Base-by-base conservation (phyloP, 2,329 filamentous ascomycete species). In the Juglanconis oblonga region DNA sequence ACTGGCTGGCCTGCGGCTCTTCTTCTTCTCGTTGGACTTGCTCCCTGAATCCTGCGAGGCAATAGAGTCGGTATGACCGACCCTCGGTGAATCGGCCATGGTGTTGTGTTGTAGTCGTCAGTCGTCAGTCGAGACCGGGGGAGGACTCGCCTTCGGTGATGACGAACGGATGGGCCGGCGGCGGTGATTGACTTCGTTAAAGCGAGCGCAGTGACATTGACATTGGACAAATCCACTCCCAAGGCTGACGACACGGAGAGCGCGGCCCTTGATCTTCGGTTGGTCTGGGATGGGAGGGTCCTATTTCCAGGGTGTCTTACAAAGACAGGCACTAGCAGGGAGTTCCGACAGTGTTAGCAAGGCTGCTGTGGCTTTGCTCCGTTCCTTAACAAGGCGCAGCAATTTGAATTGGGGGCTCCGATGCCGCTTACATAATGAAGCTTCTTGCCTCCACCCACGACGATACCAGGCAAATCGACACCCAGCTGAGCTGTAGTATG, bases 1-100 rank as follows among this genome's bases (percentile, higher is more conserved):
- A 96, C 92, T 97, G 68, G 92, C 91, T 68, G 94, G 94, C 77
- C 92, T 88, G 76, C 90, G 88, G 82, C 86, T 96, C 86, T 97
- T 97, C 76, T 89, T 85, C 81, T 93, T 95, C 78, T 95, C 80
- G 82, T 82, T 70, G 65, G 76, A 71, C 69, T 82, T 79, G 67
- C 73, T 72, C 67, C 76, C 73, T 59, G 79, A 79, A 66, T 86
- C 82, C 67, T 82, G 78, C 44, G 82, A 83, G 62, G 77, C 73
- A 67, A 85, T 81, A 52, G 82, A 85, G 72, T 84, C 81, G 70
- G 77, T 68, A 65, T 75, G 78, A 64, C 75, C 78, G 69, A 74
- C 71, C 65, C 73, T 75, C 61, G 77, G 72, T 57, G 75, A 71
- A 71, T 82, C 80, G 69, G 79, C 74, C 81, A 83, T 84, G 66